Percentiles rank a stretch among this genome's conserved stretches.
phyloP scores from a whole-genome alignment of 176 grass and related monocot species.

The Musa itinerans region DNA sequence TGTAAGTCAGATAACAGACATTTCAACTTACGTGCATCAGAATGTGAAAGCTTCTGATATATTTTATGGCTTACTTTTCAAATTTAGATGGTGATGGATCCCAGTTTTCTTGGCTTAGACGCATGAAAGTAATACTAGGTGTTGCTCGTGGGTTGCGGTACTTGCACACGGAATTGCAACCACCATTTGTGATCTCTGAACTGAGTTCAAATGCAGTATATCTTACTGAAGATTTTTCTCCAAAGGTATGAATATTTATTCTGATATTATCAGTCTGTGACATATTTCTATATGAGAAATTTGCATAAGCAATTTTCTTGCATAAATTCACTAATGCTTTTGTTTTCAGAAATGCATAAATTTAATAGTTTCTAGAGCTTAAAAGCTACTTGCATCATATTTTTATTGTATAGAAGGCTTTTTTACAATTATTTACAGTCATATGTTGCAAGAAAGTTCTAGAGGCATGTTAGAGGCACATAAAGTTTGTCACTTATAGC shows the following conservation, averaged over 20 bases:
- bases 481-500: too few relatives aligned
- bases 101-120: conserved; percentile 78
- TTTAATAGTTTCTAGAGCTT: too few relatives aligned
- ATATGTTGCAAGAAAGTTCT: too few relatives aligned
- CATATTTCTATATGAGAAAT: too few relatives aligned
- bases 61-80: not conserved
- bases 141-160: conserved; percentile 73
- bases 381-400: too few relatives aligned
- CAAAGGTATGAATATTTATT: conserved; percentile 40
- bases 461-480: too few relatives aligned
- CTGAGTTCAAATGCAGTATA: conserved; percentile 69
- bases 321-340: too few relatives aligned
- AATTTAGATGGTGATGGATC: conserved; percentile 67
- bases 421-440: too few relatives aligned
- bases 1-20: conserved; percentile 31
- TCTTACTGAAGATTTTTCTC: conserved; percentile 78
- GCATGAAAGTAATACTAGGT: conserved; percentile 93
- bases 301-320: too few relatives aligned
- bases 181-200: conserved; percentile 58
- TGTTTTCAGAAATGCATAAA: too few relatives aligned
- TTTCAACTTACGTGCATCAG: not conserved
- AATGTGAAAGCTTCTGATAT: not conserved
- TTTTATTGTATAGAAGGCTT: too few relatives aligned
- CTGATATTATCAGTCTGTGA: too few relatives aligned
- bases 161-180: conserved; percentile 70